A percentile compares a stretch with the other conserved stretches of the same genome.
These are phyloP conservation scores for Naegleria lovaniensis DNA, from an alignment of 208 protist species.

Conservation along the genomic window DNA sequence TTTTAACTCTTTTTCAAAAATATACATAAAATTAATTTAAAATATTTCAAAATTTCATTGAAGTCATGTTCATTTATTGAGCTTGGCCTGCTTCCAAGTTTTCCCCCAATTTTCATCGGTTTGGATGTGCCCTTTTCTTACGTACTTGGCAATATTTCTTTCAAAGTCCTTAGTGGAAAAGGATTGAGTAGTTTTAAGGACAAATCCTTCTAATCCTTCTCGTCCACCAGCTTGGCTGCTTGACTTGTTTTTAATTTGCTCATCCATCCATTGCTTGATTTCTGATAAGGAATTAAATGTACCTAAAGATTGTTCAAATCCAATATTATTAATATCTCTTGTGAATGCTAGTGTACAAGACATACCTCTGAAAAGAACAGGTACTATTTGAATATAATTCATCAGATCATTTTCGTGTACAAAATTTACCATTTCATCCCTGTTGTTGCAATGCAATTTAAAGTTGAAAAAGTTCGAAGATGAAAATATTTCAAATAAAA, in stretches of 20 bases:
- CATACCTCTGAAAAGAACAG: constrained; percentile 24
- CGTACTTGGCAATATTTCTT: constrained; percentile 35
- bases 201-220: constrained; percentile 33
- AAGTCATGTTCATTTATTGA: background rate
- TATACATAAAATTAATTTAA: constrained; percentile 5
- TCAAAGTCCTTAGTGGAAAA: constrained; percentile 30
- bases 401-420: constrained; percentile 16
- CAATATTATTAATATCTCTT: no score
- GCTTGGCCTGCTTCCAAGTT: constrained; percentile 38
- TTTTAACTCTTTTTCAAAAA: background rate
- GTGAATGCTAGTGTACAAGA: no score
- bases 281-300: constrained; percentile 21
- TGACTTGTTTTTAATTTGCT: background rate
- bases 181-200: background rate
- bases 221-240: background rate
- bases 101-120: constrained; percentile 33
- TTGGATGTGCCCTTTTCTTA: constrained; percentile 39
- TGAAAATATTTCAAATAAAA: no score
- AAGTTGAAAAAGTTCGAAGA: no score
- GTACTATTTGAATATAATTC: constrained; percentile 24
- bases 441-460: background rate
- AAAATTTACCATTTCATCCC: constrained; percentile 21
- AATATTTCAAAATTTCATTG: background rate
- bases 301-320: no score
- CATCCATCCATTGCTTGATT: constrained; percentile 29